These are phyloP conservation scores for Curvularia lunata DNA, from an alignment of 2,329 filamentous ascomycete genomes.

Conservation along the genomic window DNA sequence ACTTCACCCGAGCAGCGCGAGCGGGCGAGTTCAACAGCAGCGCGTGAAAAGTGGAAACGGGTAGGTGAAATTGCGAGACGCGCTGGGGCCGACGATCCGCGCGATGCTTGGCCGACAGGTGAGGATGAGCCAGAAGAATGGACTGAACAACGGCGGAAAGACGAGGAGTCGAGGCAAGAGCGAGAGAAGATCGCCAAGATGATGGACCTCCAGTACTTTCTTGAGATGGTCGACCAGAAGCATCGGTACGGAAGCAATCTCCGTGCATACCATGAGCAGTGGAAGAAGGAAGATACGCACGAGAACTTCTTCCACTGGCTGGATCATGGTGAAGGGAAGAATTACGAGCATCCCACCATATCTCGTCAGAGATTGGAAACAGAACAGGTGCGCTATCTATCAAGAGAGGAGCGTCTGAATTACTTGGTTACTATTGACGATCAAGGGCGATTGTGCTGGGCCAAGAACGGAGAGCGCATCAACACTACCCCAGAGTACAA, in stretches of 20 bases:
- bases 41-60: slow-evolving; percentile 77
- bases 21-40: slow-evolving; percentile 50
- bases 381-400: slow-evolving; percentile 83
- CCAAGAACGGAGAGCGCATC: slow-evolving; percentile 78
- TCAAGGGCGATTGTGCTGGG: slow-evolving; percentile 82
- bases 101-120: slow-evolving; percentile 58
- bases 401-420: slow-evolving; percentile 77
- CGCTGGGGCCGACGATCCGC: slow-evolving; percentile 71
- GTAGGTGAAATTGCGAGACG: slow-evolving; percentile 72
- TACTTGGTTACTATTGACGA: slow-evolving; percentile 80
- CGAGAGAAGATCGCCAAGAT: slow-evolving; percentile 72
- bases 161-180: slow-evolving; percentile 60
- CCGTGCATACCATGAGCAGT: slow-evolving; percentile 80
- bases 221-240: slow-evolving; percentile 84
- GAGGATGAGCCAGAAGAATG: slow-evolving; percentile 45
- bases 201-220: slow-evolving; percentile 86
- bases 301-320: slow-evolving; percentile 97
- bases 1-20: slow-evolving; percentile 34
- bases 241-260: slow-evolving; percentile 88
- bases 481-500: slow-evolving; percentile 77
- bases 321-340: slow-evolving; percentile 77
- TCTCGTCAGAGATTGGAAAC: slow-evolving; percentile 76
- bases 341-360: slow-evolving; percentile 72
- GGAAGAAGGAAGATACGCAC: slow-evolving; percentile 76
- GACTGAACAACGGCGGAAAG: slow-evolving; percentile 43